A percentile compares a stretch with the other conserved stretches of the same genome.
Conservation (phyloP, 2,329 filamentous ascomycete genomes). For the Trichoderma guizhouense region DNA sequence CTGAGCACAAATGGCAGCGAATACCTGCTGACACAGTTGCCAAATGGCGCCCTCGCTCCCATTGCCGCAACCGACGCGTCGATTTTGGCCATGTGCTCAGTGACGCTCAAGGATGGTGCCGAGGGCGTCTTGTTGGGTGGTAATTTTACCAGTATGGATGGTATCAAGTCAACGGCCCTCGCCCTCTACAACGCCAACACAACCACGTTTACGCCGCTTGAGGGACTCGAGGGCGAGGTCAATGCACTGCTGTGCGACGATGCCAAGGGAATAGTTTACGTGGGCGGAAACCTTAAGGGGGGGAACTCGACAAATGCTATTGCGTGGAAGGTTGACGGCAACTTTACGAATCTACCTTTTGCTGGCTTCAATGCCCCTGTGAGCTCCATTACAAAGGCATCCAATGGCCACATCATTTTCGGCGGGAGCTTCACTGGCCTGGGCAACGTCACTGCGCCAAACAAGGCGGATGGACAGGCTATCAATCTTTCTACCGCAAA, state of each 20-base stretch:
- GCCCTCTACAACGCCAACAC: slow-evolving; percentile 77
- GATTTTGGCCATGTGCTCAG: slow-evolving; percentile 85
- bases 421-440: slow-evolving; percentile 86
- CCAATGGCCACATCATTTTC: slow-evolving; percentile 84
- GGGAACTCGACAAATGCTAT: slow-evolving; percentile 86
- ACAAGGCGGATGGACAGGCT: slow-evolving; percentile 67
- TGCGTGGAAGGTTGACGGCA: slow-evolving; percentile 65
- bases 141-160: slow-evolving; percentile 90
- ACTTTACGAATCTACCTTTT: slow-evolving; percentile 82
- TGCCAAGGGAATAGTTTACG: slow-evolving; percentile 74
- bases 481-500: slow-evolving; percentile 81
- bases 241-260: slow-evolving; percentile 79
- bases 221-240: slow-evolving; percentile 80
- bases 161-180: slow-evolving; percentile 70
- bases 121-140: slow-evolving; percentile 82
- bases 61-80: slow-evolving; percentile 76
- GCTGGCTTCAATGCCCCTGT: slow-evolving; percentile 93
- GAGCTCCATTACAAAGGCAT: slow-evolving; percentile 74
- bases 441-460: slow-evolving; percentile 71
- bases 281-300: slow-evolving; percentile 81
- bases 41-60: slow-evolving; percentile 77
- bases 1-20: slow-evolving; percentile 74
- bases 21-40: slow-evolving; percentile 75
- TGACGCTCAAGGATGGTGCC: slow-evolving; percentile 63
- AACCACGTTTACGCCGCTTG: slow-evolving; percentile 65